Evolutionary conservation across 2,329 filamentous ascomycete species (phyloP), one percentile per base, ranked within the genome.

Genomic region (Fusarium newnesense): DNA sequence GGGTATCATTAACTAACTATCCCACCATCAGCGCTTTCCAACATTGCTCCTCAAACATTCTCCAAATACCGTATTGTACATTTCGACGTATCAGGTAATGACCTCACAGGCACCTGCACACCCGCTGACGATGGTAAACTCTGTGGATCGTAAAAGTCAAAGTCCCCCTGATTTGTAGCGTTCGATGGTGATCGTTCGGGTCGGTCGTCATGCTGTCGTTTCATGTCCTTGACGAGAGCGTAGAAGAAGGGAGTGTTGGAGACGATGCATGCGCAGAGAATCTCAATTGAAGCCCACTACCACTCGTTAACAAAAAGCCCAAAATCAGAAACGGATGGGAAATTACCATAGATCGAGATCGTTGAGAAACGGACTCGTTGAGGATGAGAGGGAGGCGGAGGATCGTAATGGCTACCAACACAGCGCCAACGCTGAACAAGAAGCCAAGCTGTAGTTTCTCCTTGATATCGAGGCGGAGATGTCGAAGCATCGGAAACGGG

Each of bases 201-300:
- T 49, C 70, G 52, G 18, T 73, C 70, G 21, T 78, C 73, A 50
- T 80, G 78, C 24, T 74, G 71, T 40, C 76, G 69, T 36, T 79
- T 72, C 15, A 77, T 46, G 9, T 80, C 79, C 46, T 78, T 78
- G 11, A 78, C 32, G 0, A 80, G 57, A 0, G 78, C 78, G 65
- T 78, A 80, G 46, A 72, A 80, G 53, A 80, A 80, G 4, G 79
- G 72, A 1, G 79, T 77, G 42, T 80, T 80, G 34, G 79, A 75
- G 18, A 80, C 79, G 28, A 80, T 63, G 43, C 79, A 80, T 5
- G 77, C 78, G 69, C 79, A 80, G 3, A 80, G 69, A 10, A 80
- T 80, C 67, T 80, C 79, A 44, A 80, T 75, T 7, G 79, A 78
- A 34, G 79, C 79, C 79, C 79, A 80, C 79, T 80, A 12, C 26